phyloP scores from a whole-genome alignment of 805 yeast genomes.

The Lachancea meyersii region DNA sequence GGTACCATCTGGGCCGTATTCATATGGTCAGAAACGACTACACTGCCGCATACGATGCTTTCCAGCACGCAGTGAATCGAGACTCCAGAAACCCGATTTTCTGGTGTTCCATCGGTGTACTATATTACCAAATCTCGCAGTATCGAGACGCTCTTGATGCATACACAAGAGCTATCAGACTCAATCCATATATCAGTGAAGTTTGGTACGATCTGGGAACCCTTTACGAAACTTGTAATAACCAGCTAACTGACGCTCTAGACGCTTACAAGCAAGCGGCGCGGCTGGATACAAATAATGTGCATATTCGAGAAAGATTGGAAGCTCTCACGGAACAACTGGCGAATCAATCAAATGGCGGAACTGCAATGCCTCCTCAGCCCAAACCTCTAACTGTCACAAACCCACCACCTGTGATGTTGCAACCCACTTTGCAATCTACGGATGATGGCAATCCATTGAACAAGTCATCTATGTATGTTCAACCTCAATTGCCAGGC shows the following conservation, averaged over 20 bases:
- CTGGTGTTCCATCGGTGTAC: constrained; percentile 95
- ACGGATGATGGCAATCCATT: constrained; percentile 29
- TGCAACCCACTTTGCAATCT: constrained; percentile 31
- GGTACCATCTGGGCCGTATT: constrained; percentile 95
- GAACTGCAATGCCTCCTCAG: constrained; percentile 19
- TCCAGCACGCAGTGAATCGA: constrained; percentile 96
- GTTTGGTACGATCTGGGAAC: constrained; percentile 99
- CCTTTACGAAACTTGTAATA: constrained; percentile 92
- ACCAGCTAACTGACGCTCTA: constrained; percentile 88
- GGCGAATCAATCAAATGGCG: constrained; percentile 35
- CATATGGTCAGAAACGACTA: constrained; percentile 95
- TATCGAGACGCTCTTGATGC: constrained; percentile 97
- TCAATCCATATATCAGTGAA: constrained; percentile 93
- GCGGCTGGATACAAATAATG: constrained; percentile 86
- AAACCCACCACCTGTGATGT: constrained; percentile 26
- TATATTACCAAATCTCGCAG: constrained; percentile 93
- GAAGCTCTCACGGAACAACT: constrained; percentile 65
- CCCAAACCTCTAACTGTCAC: constrained; percentile 14
- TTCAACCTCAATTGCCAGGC: constrained; percentile 9
- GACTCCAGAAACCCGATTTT: constrained; percentile 96
- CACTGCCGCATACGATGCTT: constrained; percentile 94
- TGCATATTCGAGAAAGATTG: constrained; percentile 88
- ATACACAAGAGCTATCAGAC: constrained; percentile 89
- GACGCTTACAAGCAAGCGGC: constrained; percentile 98
- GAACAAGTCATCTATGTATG: constrained; percentile 12